phyloP scores from a whole-genome alignment of 495 filamentous ascomycete genomes.

The Wilcoxina mikolae region DNA sequence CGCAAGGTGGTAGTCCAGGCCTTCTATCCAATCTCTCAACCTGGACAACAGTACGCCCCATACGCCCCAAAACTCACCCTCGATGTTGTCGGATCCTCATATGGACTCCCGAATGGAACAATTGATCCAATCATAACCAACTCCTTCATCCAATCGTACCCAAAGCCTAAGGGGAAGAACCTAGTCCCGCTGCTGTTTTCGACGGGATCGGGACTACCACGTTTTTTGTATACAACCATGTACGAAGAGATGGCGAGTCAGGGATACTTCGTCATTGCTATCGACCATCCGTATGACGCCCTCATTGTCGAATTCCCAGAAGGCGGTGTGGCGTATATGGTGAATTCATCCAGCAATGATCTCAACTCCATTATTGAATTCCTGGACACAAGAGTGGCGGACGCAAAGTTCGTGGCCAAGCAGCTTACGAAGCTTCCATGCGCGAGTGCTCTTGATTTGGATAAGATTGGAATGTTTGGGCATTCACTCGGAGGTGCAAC shows the following conservation, averaged over 20 bases:
- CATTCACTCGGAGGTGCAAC: conserved; percentile 43
- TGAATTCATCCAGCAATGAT: too few species aligned
- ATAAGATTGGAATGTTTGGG: conserved; percentile 33
- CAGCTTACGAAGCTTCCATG: conserved; percentile 8
- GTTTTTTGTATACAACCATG: conserved; percentile 33
- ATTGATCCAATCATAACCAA: not conserved
- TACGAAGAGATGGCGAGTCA: conserved; percentile 33
- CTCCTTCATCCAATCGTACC: not conserved
- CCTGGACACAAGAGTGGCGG: not conserved
- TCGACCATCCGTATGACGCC: conserved; percentile 41
- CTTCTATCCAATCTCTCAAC: conserved; percentile 1
- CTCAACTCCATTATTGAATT: too few species aligned
- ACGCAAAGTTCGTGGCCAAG: not conserved
- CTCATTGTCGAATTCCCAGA: conserved; percentile 36
- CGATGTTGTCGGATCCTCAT: not conserved
- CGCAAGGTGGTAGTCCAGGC: not conserved
- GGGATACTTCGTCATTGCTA: conserved; percentile 36
- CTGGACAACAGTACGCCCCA: not conserved
- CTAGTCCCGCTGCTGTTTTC: conserved; percentile 30
- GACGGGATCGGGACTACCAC: conserved; percentile 28
- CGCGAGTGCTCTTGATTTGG: not conserved
- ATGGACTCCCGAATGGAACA: not conserved
- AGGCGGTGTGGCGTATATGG: not conserved
- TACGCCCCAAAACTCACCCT: not conserved
- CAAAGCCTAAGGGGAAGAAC: not conserved